Percentiles rank a stretch among this genome's conserved stretches.
Conservation (phyloP, 768 basidiomycete genomes). For the Pleurotus sapidus region DNA sequence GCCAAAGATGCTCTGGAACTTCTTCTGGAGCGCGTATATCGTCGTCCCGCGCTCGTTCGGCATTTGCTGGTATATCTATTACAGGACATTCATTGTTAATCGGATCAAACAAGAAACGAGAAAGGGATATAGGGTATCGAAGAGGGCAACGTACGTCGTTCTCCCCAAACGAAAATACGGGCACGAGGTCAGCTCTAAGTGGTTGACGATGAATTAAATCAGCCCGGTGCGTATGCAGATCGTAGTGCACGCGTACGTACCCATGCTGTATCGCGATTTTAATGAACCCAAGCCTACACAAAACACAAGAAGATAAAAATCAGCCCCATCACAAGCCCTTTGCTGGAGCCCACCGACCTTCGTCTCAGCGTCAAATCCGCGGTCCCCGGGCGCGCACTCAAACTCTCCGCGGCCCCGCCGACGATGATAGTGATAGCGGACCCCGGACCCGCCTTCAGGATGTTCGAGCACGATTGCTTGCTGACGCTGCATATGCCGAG, state of each 20-base stretch:
- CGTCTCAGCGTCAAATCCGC: conserved; percentile 81
- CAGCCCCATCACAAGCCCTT: background rate
- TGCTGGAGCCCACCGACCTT: conserved; percentile 43
- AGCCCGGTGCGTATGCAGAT: conserved; percentile 1
- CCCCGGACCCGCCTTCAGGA: conserved; percentile 61
- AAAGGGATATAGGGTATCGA: too few species aligned
- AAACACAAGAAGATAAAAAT: background rate
- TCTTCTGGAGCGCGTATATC: conserved; percentile 81
- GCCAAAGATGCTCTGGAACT: conserved; percentile 89
- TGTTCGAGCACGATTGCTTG: conserved; percentile 86
- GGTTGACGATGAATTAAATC: background rate
- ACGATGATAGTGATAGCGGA: conserved; percentile 91
- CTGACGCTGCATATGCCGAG: conserved; percentile 93
- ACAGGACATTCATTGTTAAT: background rate
- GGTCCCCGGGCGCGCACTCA: conserved; percentile 95
- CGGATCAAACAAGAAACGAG: background rate
- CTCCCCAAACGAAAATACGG: conserved; percentile 98
- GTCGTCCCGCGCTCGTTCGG: conserved; percentile 92
- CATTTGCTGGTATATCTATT: conserved; percentile 94
- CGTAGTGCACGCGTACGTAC: conserved; percentile 37
- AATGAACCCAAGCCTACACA: conserved; percentile 82
- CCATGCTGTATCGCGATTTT: conserved; percentile 90
- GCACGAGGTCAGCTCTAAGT: conserved; percentile 87
- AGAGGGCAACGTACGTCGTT: conserved; percentile 71
- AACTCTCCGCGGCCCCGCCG: conserved; percentile 92